These are phyloP conservation scores for Euphorbia lathyris DNA, from an alignment of 345 rosid species.

Conservation along the genomic window DNA sequence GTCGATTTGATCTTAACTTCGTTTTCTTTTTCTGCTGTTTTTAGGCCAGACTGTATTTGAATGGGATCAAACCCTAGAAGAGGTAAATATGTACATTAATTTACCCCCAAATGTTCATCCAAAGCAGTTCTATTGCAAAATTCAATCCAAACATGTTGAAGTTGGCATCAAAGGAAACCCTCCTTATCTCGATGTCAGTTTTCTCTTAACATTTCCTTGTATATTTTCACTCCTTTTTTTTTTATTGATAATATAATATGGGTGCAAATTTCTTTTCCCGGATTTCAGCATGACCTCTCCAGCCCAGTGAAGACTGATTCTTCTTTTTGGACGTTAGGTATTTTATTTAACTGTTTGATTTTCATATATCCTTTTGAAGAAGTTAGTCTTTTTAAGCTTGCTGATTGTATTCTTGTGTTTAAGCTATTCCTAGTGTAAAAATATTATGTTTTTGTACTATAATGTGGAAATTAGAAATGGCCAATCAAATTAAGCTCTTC, in stretches of 20 bases:
- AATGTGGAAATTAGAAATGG: neutral
- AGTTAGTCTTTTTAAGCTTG: neutral
- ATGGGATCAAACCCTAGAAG: constrained; percentile 95
- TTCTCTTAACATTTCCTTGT: neutral
- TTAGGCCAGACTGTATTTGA: constrained; percentile 77
- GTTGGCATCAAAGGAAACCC: constrained; percentile 95
- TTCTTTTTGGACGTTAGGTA: constrained; percentile 92
- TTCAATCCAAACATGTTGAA: constrained; percentile 78
- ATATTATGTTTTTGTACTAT: neutral
- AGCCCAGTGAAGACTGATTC: constrained; percentile 82
- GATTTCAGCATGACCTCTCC: constrained; percentile 65
- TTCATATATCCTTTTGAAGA: neutral
- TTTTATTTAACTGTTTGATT: neutral
- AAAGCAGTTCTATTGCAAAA: constrained; percentile 78
- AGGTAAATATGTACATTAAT: constrained; percentile 71
- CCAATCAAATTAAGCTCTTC: neutral
- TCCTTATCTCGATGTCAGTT: constrained; percentile 80
- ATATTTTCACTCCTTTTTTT: neutral
- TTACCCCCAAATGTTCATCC: constrained; percentile 65
- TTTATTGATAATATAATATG: neutral
- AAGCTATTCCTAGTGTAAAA: neutral
- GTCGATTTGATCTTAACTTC: neutral
- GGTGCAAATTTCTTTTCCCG: neutral
- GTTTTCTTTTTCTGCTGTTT: neutral
- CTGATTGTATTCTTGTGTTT: neutral